Base-by-base conservation (phyloP, 1,139 yeast genomes). In the Lodderomyces pseudojiufengensis region DNA sequence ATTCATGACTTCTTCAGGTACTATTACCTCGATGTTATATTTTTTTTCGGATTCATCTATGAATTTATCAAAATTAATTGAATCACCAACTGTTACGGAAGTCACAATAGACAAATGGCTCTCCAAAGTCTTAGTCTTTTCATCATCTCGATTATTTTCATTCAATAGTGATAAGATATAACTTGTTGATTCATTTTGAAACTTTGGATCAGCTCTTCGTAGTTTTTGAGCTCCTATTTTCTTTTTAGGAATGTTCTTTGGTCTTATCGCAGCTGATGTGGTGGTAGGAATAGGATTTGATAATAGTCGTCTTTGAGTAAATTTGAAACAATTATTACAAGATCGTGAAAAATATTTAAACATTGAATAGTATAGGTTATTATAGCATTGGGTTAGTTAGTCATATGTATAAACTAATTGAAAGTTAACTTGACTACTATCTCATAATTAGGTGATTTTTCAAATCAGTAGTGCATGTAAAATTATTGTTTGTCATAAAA, bases 1-100 rank as follows among this genome's bases (percentile, higher is more conserved):
- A 41, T 66, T 66, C 1, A 84, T 67, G 20, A 85, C 87, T 51
- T 85, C 95, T 26, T 80, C 81, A 0, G 88, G 84, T 2, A 86
- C 76, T n/a, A 84, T 41, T 49, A 63, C 55, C n/a, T 35, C 24
- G 14, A 14, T 24, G 3, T 40, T 27, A 47, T 62, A 51, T 24
- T 75, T 70, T 9, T 52, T 51, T 24, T 57, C 52, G 21, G 78
- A 50, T 3, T 58, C 49, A 38, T 34, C 45, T 14, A 64, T 47
- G 4, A 71, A 71, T 27, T 52, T 55, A 0, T 63, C 61, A 29
- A 86, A 60, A 50, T 85, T 79, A 45, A 84, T 84, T 9, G 64
- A 56, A 46, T 84, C 94, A 39, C 88, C 82, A 0, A 80, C 71
- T 1, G 95, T 82, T 4, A 81, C 72, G 0, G 90, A 76, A 0